These are phyloP conservation scores for Thermothielavioides terrestris DNA, from an alignment of 495 filamentous ascomycete species.

Conservation along the genomic window DNA sequence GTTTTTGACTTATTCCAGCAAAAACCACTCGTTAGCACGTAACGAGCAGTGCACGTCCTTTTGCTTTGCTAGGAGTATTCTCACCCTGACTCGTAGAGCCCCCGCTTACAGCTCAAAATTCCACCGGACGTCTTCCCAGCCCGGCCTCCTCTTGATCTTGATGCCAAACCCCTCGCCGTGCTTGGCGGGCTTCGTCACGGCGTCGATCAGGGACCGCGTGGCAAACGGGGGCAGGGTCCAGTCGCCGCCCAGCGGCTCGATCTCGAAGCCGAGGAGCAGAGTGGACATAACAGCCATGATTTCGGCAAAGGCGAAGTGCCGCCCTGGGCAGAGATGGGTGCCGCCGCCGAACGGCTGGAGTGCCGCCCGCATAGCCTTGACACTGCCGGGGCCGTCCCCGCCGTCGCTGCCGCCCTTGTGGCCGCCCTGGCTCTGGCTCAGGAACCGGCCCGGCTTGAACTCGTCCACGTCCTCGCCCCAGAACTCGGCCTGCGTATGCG, in stretches of 20 bases:
- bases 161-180: constrained; percentile 7
- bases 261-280: constrained; percentile 9
- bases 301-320: constrained; percentile 14
- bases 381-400: background rate
- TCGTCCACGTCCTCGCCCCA: constrained; percentile 9
- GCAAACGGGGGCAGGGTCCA: constrained; percentile 5
- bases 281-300: constrained; percentile 14
- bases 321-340: constrained; percentile 9
- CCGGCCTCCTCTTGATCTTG: background rate
- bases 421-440: too few relatives aligned
- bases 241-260: constrained; percentile 2
- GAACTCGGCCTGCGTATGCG: background rate
- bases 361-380: constrained; percentile 5
- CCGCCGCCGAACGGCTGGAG: constrained; percentile 15
- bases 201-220: constrained; percentile 10
- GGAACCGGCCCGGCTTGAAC: constrained; percentile 10
- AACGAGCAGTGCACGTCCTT: too few relatives aligned
- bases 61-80: too few relatives aligned
- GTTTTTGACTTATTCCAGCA: too few relatives aligned
- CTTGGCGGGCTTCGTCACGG: constrained; percentile 11
- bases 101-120: constrained; percentile 1
- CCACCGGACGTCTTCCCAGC: constrained; percentile 11
- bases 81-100: too few relatives aligned
- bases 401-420: background rate
- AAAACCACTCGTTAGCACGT: too few relatives aligned